Percentiles rank a stretch among this genome's conserved stretches.
phyloP scores from a whole-genome alignment of 805 yeast species.

The Starmerella sirachaensis region DNA sequence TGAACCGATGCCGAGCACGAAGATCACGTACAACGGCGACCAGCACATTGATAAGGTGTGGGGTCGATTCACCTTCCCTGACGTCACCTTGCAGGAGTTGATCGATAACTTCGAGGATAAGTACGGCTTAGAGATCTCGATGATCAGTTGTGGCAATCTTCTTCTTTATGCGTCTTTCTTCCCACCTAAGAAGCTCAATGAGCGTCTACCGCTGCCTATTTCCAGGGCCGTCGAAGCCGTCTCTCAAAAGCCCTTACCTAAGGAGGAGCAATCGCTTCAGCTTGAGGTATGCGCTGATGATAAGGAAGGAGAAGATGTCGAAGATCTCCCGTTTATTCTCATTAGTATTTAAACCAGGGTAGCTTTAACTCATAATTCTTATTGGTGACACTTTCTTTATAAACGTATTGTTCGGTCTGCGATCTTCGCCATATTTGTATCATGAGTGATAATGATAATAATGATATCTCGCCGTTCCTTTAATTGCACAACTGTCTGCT shows the following conservation, averaged over 20 bases:
- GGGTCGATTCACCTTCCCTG: conserved; percentile 76
- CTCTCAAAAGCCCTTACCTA: conserved; percentile 68
- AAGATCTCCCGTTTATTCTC: conserved; percentile 61
- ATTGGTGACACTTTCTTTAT: neutral
- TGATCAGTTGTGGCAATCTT: conserved; percentile 86
- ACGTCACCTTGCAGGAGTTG: conserved; percentile 61
- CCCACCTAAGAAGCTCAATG: conserved; percentile 81
- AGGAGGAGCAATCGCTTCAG: conserved; percentile 63
- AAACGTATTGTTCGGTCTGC: conserved; percentile 38
- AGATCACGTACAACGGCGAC: conserved; percentile 62
- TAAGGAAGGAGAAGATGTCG: conserved; percentile 79
- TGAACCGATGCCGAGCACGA: conserved; percentile 82
- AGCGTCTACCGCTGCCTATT: conserved; percentile 53
- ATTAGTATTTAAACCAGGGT: conserved; percentile 29
- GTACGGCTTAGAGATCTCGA: conserved; percentile 77
- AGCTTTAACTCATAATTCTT: neutral
- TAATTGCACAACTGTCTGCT: conserved; percentile 36
- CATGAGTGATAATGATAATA: conserved; percentile 63
- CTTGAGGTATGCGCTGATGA: conserved; percentile 91
- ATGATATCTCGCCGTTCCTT: conserved; percentile 31
- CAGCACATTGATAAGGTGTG: conserved; percentile 79
- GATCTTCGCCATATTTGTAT: conserved; percentile 47
- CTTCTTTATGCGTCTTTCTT: conserved; percentile 84
- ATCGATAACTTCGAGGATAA: conserved; percentile 63
- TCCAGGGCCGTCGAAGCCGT: conserved; percentile 73